Percentiles rank a stretch among this genome's conserved stretches.
phyloP scores from a whole-genome alignment of 805 yeast species.

The Cephaloascus fragrans region DNA sequence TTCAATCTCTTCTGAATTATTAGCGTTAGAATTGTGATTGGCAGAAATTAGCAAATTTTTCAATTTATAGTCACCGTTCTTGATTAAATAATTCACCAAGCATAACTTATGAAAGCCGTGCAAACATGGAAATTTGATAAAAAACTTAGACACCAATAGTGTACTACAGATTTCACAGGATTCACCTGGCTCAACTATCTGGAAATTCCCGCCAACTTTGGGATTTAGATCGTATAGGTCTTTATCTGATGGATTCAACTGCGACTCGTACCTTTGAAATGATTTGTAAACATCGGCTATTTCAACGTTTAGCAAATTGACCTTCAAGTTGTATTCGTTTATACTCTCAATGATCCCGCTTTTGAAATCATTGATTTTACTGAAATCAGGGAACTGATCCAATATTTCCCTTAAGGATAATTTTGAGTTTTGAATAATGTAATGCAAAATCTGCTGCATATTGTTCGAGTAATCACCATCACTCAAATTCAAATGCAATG shows the following conservation, averaged over 20 bases:
- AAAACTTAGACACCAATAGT: constrained; percentile 62
- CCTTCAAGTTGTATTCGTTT: constrained; percentile 58
- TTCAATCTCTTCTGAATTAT: constrained; percentile 6
- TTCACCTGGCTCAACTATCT: constrained; percentile 73
- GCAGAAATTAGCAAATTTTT: constrained; percentile 52
- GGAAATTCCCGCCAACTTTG: constrained; percentile 18
- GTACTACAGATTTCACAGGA: constrained; percentile 67
- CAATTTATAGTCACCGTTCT: constrained; percentile 56
- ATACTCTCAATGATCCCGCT: constrained; percentile 76
- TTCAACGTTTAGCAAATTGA: constrained; percentile 20
- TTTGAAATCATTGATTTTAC: constrained; percentile 73
- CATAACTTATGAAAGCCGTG: constrained; percentile 91
- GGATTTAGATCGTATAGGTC: too few species aligned
- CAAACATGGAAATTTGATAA: constrained; percentile 78
- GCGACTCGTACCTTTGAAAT: background rate
- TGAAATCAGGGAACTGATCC: constrained; percentile 77
- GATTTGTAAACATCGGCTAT: background rate
- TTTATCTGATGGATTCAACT: background rate
- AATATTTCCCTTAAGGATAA: constrained; percentile 60
- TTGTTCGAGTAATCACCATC: background rate
- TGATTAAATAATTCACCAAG: constrained; percentile 48
- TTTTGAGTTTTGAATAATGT: background rate
- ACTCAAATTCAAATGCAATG: background rate
- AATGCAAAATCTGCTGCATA: background rate
- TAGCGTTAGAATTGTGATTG: constrained; percentile 31